Percentiles rank a stretch among this genome's conserved stretches.
Evolutionary conservation across 768 basidiomycete genomes (phyloP).

Genomic region (Rhodotorula toruloides): DNA sequence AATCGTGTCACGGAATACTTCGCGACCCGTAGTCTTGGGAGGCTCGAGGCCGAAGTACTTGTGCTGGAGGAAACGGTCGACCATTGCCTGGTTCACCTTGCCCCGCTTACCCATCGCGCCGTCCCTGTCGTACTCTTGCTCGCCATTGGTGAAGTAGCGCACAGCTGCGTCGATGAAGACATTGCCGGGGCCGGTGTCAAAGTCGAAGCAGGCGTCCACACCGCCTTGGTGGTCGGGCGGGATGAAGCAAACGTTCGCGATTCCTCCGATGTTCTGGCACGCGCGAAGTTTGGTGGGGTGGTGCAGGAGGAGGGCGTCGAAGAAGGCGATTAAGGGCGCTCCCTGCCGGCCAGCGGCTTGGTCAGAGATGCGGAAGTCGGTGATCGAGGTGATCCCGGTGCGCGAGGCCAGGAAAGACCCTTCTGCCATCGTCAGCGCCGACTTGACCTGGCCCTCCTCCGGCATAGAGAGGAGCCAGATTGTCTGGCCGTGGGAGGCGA

Average conservation of each 20-base stretch:
- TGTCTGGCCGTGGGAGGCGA: constrained; percentile 40
- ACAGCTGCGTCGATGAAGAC: constrained; percentile 42
- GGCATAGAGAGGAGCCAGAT: constrained; percentile 42
- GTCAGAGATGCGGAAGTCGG: constrained; percentile 41
- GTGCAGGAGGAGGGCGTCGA: constrained; percentile 40
- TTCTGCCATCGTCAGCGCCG: constrained; percentile 39
- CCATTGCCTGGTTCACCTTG: constrained; percentile 37
- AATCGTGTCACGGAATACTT: constrained; percentile 37
- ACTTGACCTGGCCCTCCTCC: constrained; percentile 37
- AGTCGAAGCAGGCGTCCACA: constrained; percentile 34
- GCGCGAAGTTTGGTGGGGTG: constrained; percentile 39
- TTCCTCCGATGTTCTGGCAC: constrained; percentile 42
- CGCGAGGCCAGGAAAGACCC: constrained; percentile 27
- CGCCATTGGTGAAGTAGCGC: constrained; percentile 35
- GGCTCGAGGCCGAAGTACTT: constrained; percentile 38
- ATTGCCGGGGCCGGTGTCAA: constrained; percentile 42
- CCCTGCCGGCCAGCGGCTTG: constrained; percentile 29
- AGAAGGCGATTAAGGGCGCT: constrained; percentile 40
- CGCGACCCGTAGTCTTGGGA: constrained; percentile 40
- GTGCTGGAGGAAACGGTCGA: constrained; percentile 37
- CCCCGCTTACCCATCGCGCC: constrained; percentile 38
- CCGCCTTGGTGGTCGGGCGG: constrained; percentile 30
- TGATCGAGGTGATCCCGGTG: constrained; percentile 38
- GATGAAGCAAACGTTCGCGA: constrained; percentile 41
- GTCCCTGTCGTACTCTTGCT: constrained; percentile 40